Conservation (phyloP, 2,329 filamentous ascomycete species). For the Stemphylium vesicarium region DNA sequence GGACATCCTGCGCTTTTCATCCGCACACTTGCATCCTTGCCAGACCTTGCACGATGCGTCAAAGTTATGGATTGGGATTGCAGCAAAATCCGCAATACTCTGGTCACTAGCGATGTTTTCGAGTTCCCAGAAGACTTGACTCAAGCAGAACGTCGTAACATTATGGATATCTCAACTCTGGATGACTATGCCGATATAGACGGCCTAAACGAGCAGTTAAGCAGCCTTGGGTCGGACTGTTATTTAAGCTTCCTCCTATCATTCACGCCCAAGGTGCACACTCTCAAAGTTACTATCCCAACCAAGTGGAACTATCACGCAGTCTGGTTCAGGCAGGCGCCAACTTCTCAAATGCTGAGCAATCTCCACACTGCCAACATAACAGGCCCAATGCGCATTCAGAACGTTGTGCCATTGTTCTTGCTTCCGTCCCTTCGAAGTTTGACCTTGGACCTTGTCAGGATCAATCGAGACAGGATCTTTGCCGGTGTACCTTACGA, state of each 20-base stretch:
- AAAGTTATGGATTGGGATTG: slow-evolving; percentile 3
- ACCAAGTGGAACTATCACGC: background rate
- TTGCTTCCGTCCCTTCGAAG: slow-evolving; percentile 4
- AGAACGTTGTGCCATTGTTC: slow-evolving; percentile 5
- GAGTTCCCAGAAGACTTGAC: background rate
- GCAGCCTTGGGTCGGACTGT: background rate
- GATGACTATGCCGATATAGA: background rate
- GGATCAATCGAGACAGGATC: background rate
- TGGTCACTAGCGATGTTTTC: background rate
- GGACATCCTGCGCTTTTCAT: slow-evolving; percentile 6
- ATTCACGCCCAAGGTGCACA: slow-evolving; percentile 1
- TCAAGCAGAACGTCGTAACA: background rate
- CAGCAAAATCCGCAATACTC: background rate
- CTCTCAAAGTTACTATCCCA: background rate
- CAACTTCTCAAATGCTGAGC: background rate
- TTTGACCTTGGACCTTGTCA: slow-evolving; percentile 1
- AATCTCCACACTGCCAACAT: slow-evolving; percentile 1
- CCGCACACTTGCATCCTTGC: slow-evolving; percentile 7
- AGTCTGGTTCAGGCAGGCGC: slow-evolving; percentile 4
- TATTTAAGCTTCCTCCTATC: background rate
- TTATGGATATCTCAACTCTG: background rate
- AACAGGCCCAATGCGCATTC: background rate
- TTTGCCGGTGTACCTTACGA: background rate
- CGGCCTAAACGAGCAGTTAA: background rate
- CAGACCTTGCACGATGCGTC: background rate